phyloP scores from a whole-genome alignment of 495 filamentous ascomycete genomes.

The Xylaria sp. region DNA sequence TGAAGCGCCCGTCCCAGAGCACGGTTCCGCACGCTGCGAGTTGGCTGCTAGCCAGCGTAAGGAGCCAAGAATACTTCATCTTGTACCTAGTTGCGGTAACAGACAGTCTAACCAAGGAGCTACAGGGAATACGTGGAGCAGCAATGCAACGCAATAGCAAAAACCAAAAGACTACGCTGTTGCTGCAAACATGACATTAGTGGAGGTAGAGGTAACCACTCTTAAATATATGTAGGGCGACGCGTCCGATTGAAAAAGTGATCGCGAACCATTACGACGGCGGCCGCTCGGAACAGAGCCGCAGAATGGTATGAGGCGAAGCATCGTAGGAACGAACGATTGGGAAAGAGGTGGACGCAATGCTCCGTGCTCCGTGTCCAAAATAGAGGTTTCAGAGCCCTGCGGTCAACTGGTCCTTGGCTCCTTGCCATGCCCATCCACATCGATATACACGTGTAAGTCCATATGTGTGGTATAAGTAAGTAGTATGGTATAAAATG shows the following conservation, averaged over 20 bases:
- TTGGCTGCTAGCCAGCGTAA: conserved; percentile 23
- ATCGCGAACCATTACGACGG: neutral
- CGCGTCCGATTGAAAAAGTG: neutral
- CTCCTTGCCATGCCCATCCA: neutral
- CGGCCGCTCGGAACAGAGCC: neutral
- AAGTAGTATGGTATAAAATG: too few relatives aligned
- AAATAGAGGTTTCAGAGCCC: conserved; percentile 20
- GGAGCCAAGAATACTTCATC: conserved; percentile 25
- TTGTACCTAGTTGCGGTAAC: neutral
- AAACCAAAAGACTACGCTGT: neutral
- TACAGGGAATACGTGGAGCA: neutral
- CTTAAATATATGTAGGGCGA: neutral
- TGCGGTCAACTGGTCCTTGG: too few relatives aligned
- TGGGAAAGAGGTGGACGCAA: neutral
- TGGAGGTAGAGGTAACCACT: neutral
- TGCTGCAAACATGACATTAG: neutral
- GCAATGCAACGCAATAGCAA: neutral
- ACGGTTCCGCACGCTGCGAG: conserved; percentile 47
- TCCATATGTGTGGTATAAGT: too few relatives aligned
- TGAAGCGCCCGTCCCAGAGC: conserved; percentile 69
- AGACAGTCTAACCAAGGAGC: neutral
- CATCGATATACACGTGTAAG: too few relatives aligned
- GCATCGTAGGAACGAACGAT: neutral
- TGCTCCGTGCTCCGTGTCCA: conserved; percentile 28
- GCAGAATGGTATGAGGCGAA: neutral